Evolutionary conservation across 2,329 filamentous ascomycete species (phyloP).

Genomic region (Teratosphaeria zuluensis): DNA sequence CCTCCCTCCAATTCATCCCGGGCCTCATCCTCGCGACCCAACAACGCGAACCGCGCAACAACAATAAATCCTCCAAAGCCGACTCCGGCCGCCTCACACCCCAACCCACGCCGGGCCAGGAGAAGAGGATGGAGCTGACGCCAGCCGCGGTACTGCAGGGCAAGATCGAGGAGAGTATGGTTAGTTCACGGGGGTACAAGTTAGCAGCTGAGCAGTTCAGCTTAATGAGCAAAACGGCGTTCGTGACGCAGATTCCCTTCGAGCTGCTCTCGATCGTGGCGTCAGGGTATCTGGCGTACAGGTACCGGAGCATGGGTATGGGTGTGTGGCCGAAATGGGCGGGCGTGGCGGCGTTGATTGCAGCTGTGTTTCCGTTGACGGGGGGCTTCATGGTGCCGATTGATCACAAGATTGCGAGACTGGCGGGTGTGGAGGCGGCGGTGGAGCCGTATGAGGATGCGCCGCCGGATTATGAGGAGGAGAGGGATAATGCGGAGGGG

Average conservation of each 20-base stretch:
- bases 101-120: neutral
- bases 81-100: conserved; percentile 5
- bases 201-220: conserved; percentile 19
- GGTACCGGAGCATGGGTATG: conserved; percentile 1
- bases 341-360: conserved; percentile 12
- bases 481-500: conserved; percentile 19
- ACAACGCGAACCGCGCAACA: neutral
- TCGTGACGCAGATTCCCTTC: conserved; percentile 13
- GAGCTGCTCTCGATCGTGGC: conserved; percentile 14
- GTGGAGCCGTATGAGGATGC: conserved; percentile 24
- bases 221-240: conserved; percentile 12
- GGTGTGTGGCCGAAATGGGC: conserved; percentile 14
- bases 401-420: conserved; percentile 16
- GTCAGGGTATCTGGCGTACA: conserved; percentile 14
- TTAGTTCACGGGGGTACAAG: conserved; percentile 16
- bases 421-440: conserved; percentile 19
- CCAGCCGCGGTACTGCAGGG: conserved; percentile 1
- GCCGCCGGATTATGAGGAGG: conserved; percentile 18
- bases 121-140: neutral
- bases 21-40: conserved; percentile 7
- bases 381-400: conserved; percentile 15
- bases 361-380: conserved; percentile 16
- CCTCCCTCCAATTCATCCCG: conserved; percentile 14
- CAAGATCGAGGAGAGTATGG: conserved; percentile 4
- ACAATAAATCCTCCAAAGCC: conserved; percentile 7